These are phyloP conservation scores for Alternaria sp. DNA, from an alignment of 2,329 filamentous ascomycete species.

Conservation along the genomic window DNA sequence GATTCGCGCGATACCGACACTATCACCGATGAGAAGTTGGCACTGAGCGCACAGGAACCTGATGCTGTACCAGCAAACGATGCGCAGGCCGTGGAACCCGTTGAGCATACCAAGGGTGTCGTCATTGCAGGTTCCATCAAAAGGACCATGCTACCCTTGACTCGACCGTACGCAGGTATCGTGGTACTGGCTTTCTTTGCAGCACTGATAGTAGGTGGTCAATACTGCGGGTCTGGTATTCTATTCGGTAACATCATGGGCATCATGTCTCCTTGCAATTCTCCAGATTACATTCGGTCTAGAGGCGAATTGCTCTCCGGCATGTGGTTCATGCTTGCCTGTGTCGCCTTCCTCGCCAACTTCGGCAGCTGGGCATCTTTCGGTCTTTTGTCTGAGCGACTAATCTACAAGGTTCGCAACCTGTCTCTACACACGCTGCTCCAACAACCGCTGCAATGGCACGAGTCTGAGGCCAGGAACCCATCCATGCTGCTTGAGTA, in stretches of 20 bases:
- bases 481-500: slow-evolving; percentile 70
- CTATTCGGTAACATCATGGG: slow-evolving; percentile 69
- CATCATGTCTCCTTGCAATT: slow-evolving; percentile 64
- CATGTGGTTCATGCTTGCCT: slow-evolving; percentile 68
- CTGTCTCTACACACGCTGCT: slow-evolving; percentile 71
- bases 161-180: slow-evolving; percentile 57
- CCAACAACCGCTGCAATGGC: slow-evolving; percentile 74
- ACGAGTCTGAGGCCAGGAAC: slow-evolving; percentile 69
- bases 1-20: slow-evolving; percentile 34
- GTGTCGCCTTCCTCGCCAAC: slow-evolving; percentile 69
- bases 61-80: slow-evolving; percentile 9
- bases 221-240: slow-evolving; percentile 65
- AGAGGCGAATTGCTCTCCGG: slow-evolving; percentile 64
- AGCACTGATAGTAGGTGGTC: slow-evolving; percentile 63
- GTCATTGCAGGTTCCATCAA: slow-evolving; percentile 39
- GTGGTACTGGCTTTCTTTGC: slow-evolving; percentile 61
- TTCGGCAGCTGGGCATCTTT: slow-evolving; percentile 66
- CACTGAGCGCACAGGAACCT: slow-evolving; percentile 19
- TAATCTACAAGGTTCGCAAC: slow-evolving; percentile 70
- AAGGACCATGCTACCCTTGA: slow-evolving; percentile 48
- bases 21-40: slow-evolving; percentile 33
- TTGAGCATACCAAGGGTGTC: slow-evolving; percentile 24
- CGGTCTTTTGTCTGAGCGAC: slow-evolving; percentile 68
- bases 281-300: slow-evolving; percentile 58
- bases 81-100: slow-evolving; percentile 11